These are phyloP conservation scores for Drechslerella dactyloides DNA, from an alignment of 2,329 filamentous ascomycete species.

Conservation along the genomic window DNA sequence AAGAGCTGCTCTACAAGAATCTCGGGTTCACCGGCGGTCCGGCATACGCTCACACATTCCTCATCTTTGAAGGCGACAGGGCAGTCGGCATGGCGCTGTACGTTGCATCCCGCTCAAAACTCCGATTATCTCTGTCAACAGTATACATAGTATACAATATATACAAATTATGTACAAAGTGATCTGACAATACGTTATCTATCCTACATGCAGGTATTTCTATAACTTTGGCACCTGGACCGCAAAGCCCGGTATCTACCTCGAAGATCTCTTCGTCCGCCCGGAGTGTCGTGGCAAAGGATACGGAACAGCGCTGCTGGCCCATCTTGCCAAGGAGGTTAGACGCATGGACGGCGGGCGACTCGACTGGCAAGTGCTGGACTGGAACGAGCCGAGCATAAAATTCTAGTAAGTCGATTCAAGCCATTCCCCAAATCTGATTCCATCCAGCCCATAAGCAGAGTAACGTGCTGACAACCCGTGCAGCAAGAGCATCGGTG, in stretches of 20 bases:
- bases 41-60: constrained; percentile 57
- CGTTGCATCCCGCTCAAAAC: neutral
- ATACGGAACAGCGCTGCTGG: constrained; percentile 78
- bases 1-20: constrained; percentile 72
- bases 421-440: neutral
- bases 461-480: constrained; percentile 12
- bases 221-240: constrained; percentile 97
- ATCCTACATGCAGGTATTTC: constrained; percentile 88
- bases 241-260: constrained; percentile 82
- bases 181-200: constrained; percentile 60
- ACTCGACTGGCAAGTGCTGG: constrained; percentile 88
- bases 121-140: constrained; percentile 19
- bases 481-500: constrained; percentile 67
- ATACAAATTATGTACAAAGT: constrained; percentile 54
- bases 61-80: constrained; percentile 52
- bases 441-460: neutral
- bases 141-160: constrained; percentile 13
- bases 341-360: constrained; percentile 73
- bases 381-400: constrained; percentile 91
- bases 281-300: constrained; percentile 73
- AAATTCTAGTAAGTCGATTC: constrained; percentile 69
- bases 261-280: constrained; percentile 90
- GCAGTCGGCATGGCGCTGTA: constrained; percentile 54
- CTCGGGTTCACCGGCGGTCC: constrained; percentile 73
- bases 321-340: constrained; percentile 79